Conservation (phyloP, 805 yeast genomes). For the Soucietia sequanensis region DNA sequence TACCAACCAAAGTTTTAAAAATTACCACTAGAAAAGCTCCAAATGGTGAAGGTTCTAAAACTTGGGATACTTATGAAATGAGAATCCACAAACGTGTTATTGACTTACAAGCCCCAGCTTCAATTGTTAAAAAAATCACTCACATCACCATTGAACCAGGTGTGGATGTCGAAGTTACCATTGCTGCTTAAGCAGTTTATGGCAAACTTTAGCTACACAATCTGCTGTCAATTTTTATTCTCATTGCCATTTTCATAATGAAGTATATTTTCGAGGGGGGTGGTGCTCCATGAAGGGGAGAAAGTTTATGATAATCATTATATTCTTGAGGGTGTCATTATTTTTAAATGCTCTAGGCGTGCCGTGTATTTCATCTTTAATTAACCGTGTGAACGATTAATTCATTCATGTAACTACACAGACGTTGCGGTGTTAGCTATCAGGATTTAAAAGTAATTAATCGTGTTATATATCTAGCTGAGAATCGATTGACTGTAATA, state of each 20-base stretch:
- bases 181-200: conserved; percentile 66
- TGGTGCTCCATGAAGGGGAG: conserved; percentile 1
- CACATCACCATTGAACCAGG: conserved; percentile 99
- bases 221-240: background rate
- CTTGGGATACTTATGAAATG: conserved; percentile 99
- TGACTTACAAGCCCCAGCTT: conserved; percentile 96
- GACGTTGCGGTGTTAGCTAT: conserved; percentile 64
- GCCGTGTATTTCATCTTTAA: conserved; percentile 47
- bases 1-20: conserved; percentile 98
- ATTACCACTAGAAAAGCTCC: conserved; percentile 99
- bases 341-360: conserved; percentile 59
- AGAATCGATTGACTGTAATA: too few species aligned
- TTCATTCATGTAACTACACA: conserved; percentile 26
- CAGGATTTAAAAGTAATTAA: conserved; percentile 58
- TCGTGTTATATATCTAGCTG: too few species aligned
- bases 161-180: conserved; percentile 95
- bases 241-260: background rate
- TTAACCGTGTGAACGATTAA: too few species aligned
- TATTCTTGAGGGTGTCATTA: conserved; percentile 23
- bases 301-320: too few species aligned
- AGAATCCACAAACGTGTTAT: conserved; percentile 99
- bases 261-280: conserved; percentile 3
- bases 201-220: background rate
- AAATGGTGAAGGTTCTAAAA: conserved; percentile 99
- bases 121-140: conserved; percentile 90